These are phyloP conservation scores for Eustoma russellianum DNA, from an alignment of 257 asterid species.

Conservation along the genomic window DNA sequence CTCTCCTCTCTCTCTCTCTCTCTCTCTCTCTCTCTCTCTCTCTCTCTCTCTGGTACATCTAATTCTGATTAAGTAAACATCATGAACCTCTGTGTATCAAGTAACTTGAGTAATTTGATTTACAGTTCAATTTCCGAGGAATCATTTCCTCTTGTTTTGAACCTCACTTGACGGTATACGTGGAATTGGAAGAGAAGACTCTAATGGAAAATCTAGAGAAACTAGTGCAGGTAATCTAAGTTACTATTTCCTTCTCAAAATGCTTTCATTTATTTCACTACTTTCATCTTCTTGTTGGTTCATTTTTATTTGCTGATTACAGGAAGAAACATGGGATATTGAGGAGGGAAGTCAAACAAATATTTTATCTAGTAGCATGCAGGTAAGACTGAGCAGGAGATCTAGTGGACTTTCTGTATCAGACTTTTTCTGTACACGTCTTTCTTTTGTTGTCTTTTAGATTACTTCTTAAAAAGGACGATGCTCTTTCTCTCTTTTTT, in stretches of 20 bases:
- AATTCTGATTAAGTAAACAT: constrained; percentile 6
- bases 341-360: constrained; percentile 96
- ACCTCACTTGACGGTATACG: constrained; percentile 80
- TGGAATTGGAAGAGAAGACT: constrained; percentile 95
- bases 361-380: constrained; percentile 93
- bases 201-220: constrained; percentile 96
- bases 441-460: no score
- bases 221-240: constrained; percentile 70
- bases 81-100: constrained; percentile 11
- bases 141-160: constrained; percentile 97
- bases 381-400: constrained; percentile 29
- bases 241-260: constrained; percentile 3
- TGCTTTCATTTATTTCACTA: constrained; percentile 9
- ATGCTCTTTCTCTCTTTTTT: no score
- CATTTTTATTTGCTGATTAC: constrained; percentile 18
- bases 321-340: constrained; percentile 97
- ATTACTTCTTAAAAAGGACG: no score
- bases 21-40: no score
- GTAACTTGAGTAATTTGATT: constrained; percentile 1
- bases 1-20: no score
- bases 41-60: no score
- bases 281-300: constrained; percentile 13
- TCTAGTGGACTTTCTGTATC: no score
- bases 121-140: constrained; percentile 95
- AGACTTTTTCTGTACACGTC: no score